A percentile compares a stretch with the other conserved stretches of the same genome.
Evolutionary conservation across 1,284 basidiomycete species (phyloP).

Genomic region (Cutaneotrichosporon sp.): DNA sequence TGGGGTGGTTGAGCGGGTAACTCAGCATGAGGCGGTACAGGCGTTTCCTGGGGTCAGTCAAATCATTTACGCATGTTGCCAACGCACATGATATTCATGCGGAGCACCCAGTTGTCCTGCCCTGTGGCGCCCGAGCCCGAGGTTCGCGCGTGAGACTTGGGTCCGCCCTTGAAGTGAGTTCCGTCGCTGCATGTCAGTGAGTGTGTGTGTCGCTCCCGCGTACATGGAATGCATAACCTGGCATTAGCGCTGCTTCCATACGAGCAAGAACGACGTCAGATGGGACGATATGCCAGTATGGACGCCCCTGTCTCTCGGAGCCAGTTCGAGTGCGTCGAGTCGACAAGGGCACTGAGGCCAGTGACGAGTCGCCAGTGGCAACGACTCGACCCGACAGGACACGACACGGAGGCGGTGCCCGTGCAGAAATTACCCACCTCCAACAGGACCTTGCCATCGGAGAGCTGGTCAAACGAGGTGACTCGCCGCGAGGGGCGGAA

Average conservation of each 20-base stretch:
- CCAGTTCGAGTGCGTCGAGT: too few relatives aligned
- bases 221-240: conserved; percentile 29
- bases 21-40: conserved; percentile 47
- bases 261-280: background rate
- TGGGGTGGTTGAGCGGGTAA: conserved; percentile 42
- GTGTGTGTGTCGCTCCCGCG: background rate
- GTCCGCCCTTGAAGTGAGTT: conserved; percentile 40
- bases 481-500: conserved; percentile 40
- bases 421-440: conserved; percentile 34
- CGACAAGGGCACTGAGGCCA: too few relatives aligned
- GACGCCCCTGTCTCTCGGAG: too few relatives aligned
- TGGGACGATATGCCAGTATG: too few relatives aligned
- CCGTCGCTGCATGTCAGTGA: conserved; percentile 19
- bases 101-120: conserved; percentile 49
- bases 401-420: background rate
- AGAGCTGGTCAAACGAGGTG: conserved; percentile 41
- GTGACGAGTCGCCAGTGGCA: background rate
- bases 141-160: conserved; percentile 20
- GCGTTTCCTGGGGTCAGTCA: conserved; percentile 39
- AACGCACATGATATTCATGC: conserved; percentile 46
- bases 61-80: background rate
- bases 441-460: conserved; percentile 47
- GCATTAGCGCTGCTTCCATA: background rate
- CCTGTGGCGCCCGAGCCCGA: conserved; percentile 21
- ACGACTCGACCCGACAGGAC: background rate